Evolutionary conservation across 495 filamentous ascomycete species (phyloP), one percentile per base, ranked within the genome.

Genomic region (Neurospora pannonica): DNA sequence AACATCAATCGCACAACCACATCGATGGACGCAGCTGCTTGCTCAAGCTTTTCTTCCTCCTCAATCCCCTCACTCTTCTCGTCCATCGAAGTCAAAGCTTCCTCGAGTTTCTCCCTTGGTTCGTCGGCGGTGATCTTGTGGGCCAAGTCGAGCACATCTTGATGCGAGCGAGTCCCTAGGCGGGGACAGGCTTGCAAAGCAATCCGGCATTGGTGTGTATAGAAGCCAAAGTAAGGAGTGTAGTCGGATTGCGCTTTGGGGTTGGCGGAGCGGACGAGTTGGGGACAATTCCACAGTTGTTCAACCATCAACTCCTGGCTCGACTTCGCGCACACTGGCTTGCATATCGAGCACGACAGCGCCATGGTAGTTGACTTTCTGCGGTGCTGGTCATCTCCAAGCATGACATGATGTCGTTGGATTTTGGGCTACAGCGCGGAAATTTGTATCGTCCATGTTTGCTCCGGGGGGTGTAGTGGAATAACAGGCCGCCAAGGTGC

Each of bases 1-100:
- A 70, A 5, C 5, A 75, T 62, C 28, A 77, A 21, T 34, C 73
- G 67, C 17, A 43, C 73, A 28, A 67, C 71, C 31, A 77, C 17
- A 48, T 77, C 70, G 28, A 75, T 21, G 15, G 71, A 60, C 1
- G 70, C 40, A 19, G 71, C 8, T 9, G 34, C 38, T 48, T 42
- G 17, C 17, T 54, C 67, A 2, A n/a, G 40, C 39, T n/a, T 72
- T 7, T 67, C 38, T 0, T 71, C 24, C 2, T 48, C 39, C 4
- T 5, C 15, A 2, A 2, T 43, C 42, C 19, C 8, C 34, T 39
- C 54, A 24, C 17, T 5, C 15, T 8, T 38, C 9, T 48, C 38
- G 2, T 69, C 43, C 1, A 40, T 70, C 4, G 36, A 72, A 40
- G 8, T 40, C 21, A 72, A 62, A 21, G 4, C 9, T 0, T 37